Evolutionary conservation across 129 eudicot genomes (phyloP).

Genomic region (Apium graveolens): DNA sequence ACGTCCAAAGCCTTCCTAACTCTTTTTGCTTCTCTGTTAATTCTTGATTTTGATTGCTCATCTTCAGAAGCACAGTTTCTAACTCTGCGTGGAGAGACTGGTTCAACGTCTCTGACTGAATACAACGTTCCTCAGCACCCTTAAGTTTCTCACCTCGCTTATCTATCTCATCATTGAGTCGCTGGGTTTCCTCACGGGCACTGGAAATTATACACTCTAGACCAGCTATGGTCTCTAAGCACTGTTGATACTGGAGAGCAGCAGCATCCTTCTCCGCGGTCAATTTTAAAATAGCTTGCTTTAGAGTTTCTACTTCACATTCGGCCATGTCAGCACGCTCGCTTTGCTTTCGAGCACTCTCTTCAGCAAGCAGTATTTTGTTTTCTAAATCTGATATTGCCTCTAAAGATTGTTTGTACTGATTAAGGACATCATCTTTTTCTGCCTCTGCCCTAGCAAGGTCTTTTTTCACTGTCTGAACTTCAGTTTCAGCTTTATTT

Average conservation of each 20-base stretch:
- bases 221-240: conserved; percentile 53
- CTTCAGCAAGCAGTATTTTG: conserved; percentile 48
- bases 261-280: conserved; percentile 62
- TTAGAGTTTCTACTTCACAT: conserved; percentile 49
- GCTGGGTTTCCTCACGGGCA: conserved; percentile 54
- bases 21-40: conserved; percentile 81
- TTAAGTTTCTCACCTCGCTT: conserved; percentile 47
- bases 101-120: conserved; percentile 53
- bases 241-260: conserved; percentile 42
- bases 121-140: conserved; percentile 64
- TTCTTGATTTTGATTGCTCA: conserved; percentile 61
- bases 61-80: conserved; percentile 44
- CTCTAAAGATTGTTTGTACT: conserved; percentile 43
- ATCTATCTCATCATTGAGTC: conserved; percentile 52
- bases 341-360: conserved; percentile 30
- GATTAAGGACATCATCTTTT: conserved; percentile 47
- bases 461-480: conserved; percentile 35
- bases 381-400: conserved; percentile 48
- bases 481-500: conserved; percentile 38
- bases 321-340: conserved; percentile 51
- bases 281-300: conserved; percentile 36
- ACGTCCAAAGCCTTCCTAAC: conserved; percentile 80
- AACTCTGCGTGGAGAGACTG: conserved; percentile 56
- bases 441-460: conserved; percentile 39
- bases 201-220: conserved; percentile 39